phyloP scores from a whole-genome alignment of 345 rosid genomes.

The Salix caprea region DNA sequence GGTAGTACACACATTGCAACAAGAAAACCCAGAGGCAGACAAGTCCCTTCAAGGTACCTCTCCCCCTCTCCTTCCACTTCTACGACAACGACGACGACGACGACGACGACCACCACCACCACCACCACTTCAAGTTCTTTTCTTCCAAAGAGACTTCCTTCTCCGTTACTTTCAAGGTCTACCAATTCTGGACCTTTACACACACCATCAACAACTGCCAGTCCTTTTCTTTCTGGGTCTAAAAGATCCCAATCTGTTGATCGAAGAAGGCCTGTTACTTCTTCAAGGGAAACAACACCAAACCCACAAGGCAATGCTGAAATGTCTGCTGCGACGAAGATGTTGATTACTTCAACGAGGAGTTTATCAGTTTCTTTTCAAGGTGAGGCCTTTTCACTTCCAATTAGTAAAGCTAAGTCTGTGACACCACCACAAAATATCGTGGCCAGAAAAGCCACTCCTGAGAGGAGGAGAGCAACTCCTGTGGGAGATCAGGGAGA shows the following conservation, averaged over 20 bases:
- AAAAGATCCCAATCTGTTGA: conserved; percentile 90
- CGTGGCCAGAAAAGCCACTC: conserved; percentile 48
- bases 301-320: conserved; percentile 41
- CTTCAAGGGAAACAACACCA: conserved; percentile 27
- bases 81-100: conserved; percentile 36
- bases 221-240: conserved; percentile 23
- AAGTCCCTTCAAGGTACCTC: conserved; percentile 78
- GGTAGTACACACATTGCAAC: conserved; percentile 8
- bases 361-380: conserved; percentile 90
- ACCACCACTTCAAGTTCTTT: conserved; percentile 23
- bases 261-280: conserved; percentile 44
- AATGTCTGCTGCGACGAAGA: conserved; percentile 58
- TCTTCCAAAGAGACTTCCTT: conserved; percentile 50
- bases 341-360: conserved; percentile 81
- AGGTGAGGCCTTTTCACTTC: conserved; percentile 86
- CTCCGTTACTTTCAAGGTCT: conserved; percentile 58
- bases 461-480: conserved; percentile 41
- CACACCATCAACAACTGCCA: background rate
- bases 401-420: conserved; percentile 73
- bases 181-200: conserved; percentile 23
- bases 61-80: conserved; percentile 76
- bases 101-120: conserved; percentile 28
- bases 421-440: conserved; percentile 31
- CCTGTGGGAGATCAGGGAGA: conserved; percentile 52
- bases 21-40: conserved; percentile 67